Percentiles rank a stretch among this genome's conserved stretches.
Conservation (phyloP, 805 yeast species). For the Starmerella roubikii region DNA sequence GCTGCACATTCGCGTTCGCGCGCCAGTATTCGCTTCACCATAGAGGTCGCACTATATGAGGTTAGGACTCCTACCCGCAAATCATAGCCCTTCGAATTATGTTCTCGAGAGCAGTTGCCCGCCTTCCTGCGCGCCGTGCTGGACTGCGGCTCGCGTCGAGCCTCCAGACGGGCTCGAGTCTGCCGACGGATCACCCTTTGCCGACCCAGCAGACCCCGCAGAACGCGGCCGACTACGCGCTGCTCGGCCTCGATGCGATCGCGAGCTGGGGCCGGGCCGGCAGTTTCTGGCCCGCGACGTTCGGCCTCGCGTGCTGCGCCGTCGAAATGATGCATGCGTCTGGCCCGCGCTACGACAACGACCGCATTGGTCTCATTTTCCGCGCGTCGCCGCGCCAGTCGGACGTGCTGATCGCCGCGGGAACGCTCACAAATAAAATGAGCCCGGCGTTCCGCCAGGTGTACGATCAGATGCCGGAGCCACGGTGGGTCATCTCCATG, state of each 20-base stretch:
- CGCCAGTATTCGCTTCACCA: no score
- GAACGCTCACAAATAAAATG: slow-evolving; percentile 83
- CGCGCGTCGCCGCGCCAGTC: slow-evolving; percentile 90
- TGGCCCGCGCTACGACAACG: slow-evolving; percentile 83
- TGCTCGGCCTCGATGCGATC: slow-evolving; percentile 67
- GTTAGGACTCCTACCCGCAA: no score
- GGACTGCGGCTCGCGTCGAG: slow-evolving; percentile 9
- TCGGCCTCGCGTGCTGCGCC: slow-evolving; percentile 87
- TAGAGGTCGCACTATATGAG: no score
- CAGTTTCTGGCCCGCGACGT: slow-evolving; percentile 86
- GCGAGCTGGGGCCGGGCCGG: slow-evolving; percentile 89
- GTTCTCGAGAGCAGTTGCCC: slow-evolving; percentile 7
- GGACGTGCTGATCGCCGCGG: slow-evolving; percentile 85
- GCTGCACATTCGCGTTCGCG: no score
- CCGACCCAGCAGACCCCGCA: slow-evolving; percentile 48
- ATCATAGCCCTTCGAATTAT: slow-evolving; percentile 13
- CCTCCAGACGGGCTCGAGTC: slow-evolving; percentile 20
- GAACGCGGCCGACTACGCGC: slow-evolving; percentile 61
- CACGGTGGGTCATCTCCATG: slow-evolving; percentile 90
- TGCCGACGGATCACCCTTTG: slow-evolving; percentile 59
- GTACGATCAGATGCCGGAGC: slow-evolving; percentile 89
- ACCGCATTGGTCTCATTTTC: slow-evolving; percentile 81
- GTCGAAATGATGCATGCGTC: slow-evolving; percentile 93
- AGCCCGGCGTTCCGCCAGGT: slow-evolving; percentile 89
- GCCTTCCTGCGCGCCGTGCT: slow-evolving; percentile 3